Base-by-base conservation (phyloP, 768 basidiomycete species). In the Amanita thiersii region DNA sequence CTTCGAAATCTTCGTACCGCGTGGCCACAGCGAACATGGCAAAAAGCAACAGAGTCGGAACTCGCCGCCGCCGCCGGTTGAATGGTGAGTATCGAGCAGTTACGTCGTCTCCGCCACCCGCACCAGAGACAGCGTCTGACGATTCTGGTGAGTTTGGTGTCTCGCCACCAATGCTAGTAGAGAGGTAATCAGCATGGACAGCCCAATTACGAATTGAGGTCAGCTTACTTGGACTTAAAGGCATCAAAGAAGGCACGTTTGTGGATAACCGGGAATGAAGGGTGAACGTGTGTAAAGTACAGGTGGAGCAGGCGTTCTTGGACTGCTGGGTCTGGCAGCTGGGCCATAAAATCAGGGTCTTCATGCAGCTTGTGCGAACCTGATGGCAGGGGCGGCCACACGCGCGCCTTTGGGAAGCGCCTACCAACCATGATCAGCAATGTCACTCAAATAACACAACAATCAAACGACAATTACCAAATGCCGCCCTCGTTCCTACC, bases 381-480 rank as follows among this genome's bases (percentile, higher is more conserved):
- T 14, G 68, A 59, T 3, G 66, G 61, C 14, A 66, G 50, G 2
- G 79, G 79, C 0, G 90, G 90, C 90, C 90, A 93, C 18, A 91
- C 84, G n/a, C 89, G 73, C 2, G 88, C 83, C 50, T 79, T 81
- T 0, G 90, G 88, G 61, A 93, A 92, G 20, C 80, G 78, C 82
- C 75, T 87, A 53, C 4, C 40, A 53, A 47, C 21, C 23, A 25
- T 37, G 38, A 48, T 38, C 36, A 40, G 19, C 9, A 28, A 36
- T 24, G 30, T 40, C 45, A 26, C 30, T 26, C 28, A 23, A 17
- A 43, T 40, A 25, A 44, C 38, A 26, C 31, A 20, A 40, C 41
- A 15, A 25, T 37, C 44, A 39, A 46, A 15, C 32, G 20, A 37
- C 28, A 43, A 66, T 44, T 43, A 77, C 83, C 85, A 86, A 41